Conservation (phyloP, 202 grass and related monocot species). For the Alloteropsis angusta region DNA sequence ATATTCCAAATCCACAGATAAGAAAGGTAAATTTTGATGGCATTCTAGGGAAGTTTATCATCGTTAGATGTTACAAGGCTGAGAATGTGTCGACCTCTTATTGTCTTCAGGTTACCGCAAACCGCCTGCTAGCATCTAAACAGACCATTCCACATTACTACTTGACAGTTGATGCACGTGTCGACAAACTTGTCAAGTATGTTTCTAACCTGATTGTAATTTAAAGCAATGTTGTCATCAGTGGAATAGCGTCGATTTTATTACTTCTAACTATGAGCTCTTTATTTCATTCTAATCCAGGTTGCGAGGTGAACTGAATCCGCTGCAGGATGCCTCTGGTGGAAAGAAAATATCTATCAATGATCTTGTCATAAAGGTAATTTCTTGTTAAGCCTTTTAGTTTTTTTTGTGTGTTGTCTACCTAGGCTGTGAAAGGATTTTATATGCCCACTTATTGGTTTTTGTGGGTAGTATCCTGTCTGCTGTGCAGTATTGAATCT, state of each 20-base stretch:
- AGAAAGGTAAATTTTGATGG: constrained; percentile 58
- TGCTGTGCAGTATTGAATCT: background rate
- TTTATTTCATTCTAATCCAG: constrained; percentile 32
- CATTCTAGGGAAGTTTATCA: background rate
- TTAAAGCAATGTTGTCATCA: background rate
- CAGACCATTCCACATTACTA: constrained; percentile 98
- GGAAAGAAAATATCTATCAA: constrained; percentile 94
- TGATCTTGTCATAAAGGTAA: constrained; percentile 93
- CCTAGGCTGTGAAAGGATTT: background rate
- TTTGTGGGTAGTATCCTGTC: background rate
- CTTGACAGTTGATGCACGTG: constrained; percentile 68
- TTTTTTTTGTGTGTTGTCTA: background rate
- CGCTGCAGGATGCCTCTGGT: constrained; percentile 72
- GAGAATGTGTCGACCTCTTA: background rate
- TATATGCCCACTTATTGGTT: background rate
- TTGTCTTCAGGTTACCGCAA: constrained; percentile 72
- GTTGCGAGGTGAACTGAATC: constrained; percentile 69
- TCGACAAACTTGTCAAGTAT: constrained; percentile 87
- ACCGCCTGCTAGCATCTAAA: constrained; percentile 70
- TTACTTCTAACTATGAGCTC: background rate
- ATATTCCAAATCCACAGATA: constrained; percentile 84
- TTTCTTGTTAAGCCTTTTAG: background rate
- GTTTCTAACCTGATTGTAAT: constrained; percentile 16
- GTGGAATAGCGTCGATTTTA: background rate
- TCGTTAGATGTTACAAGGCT: background rate